Evolutionary conservation across 2,329 filamentous ascomycete species (phyloP), one percentile per base, ranked within the genome.

Genomic region (Cucurbitaria berberidis): DNA sequence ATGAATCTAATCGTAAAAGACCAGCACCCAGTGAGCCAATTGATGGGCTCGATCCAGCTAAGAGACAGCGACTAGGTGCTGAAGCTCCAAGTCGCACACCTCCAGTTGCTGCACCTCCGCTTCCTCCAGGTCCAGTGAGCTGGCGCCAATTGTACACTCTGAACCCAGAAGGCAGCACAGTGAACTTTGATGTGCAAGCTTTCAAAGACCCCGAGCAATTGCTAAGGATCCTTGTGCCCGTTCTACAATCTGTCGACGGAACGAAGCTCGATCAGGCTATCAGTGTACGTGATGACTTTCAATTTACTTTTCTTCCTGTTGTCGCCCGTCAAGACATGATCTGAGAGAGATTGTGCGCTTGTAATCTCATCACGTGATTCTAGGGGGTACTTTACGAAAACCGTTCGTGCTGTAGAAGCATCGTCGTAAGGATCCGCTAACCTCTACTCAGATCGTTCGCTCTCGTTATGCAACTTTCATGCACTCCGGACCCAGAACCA

Each of bases 61-160:
- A 98, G 77, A 84, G 95, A 59, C 90, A 91, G 70, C 86, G 88
- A 62, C 78, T 92, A 5, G 85, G 82, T 57, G 80, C 81, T 10
- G 77, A 82, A 53, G 78, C 82, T 57, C 36, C 75, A 70, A 54
- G 53, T 22, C 55, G 40, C 26, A 60, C 78, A 54, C 72, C 78
- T 32, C 82, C 85, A 49, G 85, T 92, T 22, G 3, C 40, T 16
- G 40, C 24, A 18, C 87, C 89, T 16, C 86, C 90, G 2, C 77
- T 96, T 43, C 85, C 87, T 3, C 82, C 90, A 8, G 91, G 91
- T 0, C 88, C 89, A 29, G 86, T 91, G 61, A 93, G 86, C 57
- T 84, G 91, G 60, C 90, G 89, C 5, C 90, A 96, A 56, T 80
- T 99, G 3, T 99, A 92, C 71, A 96, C 92, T 0, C 81, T 99